phyloP scores from a whole-genome alignment of 306 rosid genomes.

The Quercus rubra region DNA sequence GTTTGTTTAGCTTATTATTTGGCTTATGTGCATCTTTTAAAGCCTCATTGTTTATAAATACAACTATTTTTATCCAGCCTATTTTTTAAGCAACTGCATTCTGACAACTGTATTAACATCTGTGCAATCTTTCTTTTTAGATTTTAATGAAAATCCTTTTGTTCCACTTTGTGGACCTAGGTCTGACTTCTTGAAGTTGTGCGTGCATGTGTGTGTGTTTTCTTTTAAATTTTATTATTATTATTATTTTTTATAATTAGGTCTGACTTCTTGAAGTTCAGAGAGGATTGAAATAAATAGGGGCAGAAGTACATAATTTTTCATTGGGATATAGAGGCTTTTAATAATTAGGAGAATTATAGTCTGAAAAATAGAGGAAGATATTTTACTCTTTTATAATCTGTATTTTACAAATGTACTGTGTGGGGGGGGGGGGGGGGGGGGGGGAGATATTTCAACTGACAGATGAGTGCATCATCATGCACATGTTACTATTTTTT shows the following conservation, averaged over 20 bases:
- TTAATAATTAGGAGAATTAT: not conserved
- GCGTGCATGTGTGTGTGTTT: too few species aligned
- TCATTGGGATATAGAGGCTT: not conserved
- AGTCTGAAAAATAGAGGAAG: not conserved
- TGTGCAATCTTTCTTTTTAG: not conserved
- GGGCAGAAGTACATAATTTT: not conserved
- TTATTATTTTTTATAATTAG: too few species aligned
- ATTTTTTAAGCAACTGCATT: not conserved
- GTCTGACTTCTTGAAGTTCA: not conserved
- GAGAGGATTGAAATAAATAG: not conserved
- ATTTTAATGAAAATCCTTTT: not conserved
- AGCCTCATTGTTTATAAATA: too few species aligned
- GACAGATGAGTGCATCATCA: not conserved
- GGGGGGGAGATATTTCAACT: not conserved
- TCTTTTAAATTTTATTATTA: too few species aligned
- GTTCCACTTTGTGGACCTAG: not conserved
- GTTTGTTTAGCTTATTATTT: not conserved
- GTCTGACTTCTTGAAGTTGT: too few species aligned
- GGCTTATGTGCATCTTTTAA: too few species aligned
- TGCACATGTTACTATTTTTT: not conserved
- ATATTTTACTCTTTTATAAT: not conserved
- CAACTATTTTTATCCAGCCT: too few species aligned
- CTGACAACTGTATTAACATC: not conserved
- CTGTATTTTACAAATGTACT: not conserved
- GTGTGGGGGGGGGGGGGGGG: too few species aligned